phyloP scores from a whole-genome alignment of 345 rosid genomes.

The Pistacia integerrima region DNA sequence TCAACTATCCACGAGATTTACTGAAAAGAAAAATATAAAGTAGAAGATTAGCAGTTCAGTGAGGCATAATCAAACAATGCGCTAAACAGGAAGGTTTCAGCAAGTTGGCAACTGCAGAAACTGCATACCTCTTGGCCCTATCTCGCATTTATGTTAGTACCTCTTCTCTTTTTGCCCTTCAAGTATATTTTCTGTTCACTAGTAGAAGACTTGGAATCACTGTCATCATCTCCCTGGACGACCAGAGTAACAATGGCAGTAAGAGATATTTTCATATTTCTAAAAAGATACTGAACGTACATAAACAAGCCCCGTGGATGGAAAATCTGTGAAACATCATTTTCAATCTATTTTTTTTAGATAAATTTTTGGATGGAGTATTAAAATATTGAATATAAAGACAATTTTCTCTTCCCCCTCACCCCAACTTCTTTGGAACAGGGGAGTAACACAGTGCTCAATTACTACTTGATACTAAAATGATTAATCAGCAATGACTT shows the following conservation, averaged over 20 bases:
- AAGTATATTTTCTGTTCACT: slow-evolving; percentile 44
- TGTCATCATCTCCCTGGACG: slow-evolving; percentile 65
- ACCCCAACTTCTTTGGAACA: too few species aligned
- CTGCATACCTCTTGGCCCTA: slow-evolving; percentile 52
- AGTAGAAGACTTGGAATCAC: slow-evolving; percentile 41
- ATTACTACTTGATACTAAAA: too few species aligned
- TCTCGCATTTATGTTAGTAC: slow-evolving; percentile 32
- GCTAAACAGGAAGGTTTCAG: slow-evolving; percentile 11
- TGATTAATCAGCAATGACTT: too few species aligned
- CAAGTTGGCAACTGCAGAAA: slow-evolving; percentile 16
- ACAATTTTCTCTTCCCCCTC: not conserved
- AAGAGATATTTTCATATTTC: slow-evolving; percentile 15
- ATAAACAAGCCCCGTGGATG: not conserved
- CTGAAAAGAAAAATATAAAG: slow-evolving; percentile 27
- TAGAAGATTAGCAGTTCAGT: slow-evolving; percentile 5
- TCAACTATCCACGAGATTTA: slow-evolving; percentile 66
- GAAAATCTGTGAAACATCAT: not conserved
- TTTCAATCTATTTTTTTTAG: not conserved
- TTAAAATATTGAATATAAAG: not conserved
- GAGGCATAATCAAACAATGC: slow-evolving; percentile 16
- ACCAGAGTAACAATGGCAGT: slow-evolving; percentile 21
- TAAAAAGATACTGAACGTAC: slow-evolving; percentile 3
- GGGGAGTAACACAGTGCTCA: too few species aligned
- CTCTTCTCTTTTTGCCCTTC: slow-evolving; percentile 45
- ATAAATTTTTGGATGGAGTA: not conserved